Conservation (phyloP, 768 basidiomycete genomes). For the Ramaria sp. region DNA sequence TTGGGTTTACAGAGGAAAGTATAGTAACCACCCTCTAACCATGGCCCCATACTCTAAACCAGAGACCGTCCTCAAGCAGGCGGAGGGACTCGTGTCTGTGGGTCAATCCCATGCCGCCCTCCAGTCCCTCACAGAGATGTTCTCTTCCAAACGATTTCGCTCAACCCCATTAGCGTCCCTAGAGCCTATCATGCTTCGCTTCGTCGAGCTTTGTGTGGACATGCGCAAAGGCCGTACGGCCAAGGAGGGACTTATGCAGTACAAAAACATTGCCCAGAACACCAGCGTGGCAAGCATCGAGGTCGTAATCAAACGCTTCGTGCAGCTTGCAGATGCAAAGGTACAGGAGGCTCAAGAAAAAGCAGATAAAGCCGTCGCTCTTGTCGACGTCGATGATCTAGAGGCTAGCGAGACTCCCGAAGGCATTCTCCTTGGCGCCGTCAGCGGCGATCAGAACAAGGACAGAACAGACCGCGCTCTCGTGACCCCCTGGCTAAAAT, state of each 20-base stretch:
- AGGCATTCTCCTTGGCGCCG: conserved; percentile 81
- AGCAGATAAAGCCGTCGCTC: conserved; percentile 55
- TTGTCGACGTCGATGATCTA: conserved; percentile 84
- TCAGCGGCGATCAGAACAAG: conserved; percentile 82
- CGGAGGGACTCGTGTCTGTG: conserved; percentile 89
- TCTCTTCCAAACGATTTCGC: conserved; percentile 87
- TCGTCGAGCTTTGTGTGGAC: conserved; percentile 92
- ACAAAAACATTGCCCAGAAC: conserved; percentile 97
- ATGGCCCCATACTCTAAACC: conserved; percentile 92
- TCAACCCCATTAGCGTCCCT: conserved; percentile 79
- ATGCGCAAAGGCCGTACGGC: conserved; percentile 90
- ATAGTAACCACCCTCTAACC: not conserved
- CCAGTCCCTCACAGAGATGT: conserved; percentile 86
- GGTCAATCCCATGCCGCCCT: conserved; percentile 85
- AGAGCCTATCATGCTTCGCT: conserved; percentile 93
- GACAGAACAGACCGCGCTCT: conserved; percentile 91
- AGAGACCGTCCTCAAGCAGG: conserved; percentile 83
- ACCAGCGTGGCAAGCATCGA: conserved; percentile 87
- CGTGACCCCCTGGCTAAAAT: conserved; percentile 96
- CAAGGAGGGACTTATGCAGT: conserved; percentile 92
- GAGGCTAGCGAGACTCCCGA: conserved; percentile 94
- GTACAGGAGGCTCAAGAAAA: conserved; percentile 81
- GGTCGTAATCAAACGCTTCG: conserved; percentile 76
- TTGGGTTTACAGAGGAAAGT: not conserved
- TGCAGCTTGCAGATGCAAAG: conserved; percentile 70